Evolutionary conservation across 345 rosid genomes (phyloP).

Genomic region (Aurinia saxatilis): DNA sequence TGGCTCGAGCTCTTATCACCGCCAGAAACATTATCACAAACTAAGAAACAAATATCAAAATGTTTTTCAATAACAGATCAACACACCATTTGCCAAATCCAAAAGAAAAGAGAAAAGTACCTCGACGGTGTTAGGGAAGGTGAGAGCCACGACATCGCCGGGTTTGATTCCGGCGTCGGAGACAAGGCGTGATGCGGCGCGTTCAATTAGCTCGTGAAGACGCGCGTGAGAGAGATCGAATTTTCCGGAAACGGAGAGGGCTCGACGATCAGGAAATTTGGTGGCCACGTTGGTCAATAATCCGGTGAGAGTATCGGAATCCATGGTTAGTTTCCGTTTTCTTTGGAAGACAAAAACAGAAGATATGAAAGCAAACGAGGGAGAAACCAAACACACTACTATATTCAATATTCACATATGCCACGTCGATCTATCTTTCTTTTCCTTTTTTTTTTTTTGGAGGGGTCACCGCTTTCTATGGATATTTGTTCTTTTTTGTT

Average conservation of each 20-base stretch:
- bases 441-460: too few species aligned
- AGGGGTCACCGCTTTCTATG: too few species aligned
- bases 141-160: slow-evolving; percentile 57
- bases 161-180: slow-evolving; percentile 37
- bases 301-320: slow-evolving; percentile 40
- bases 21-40: slow-evolving; percentile 50
- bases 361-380: background rate
- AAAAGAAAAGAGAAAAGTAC: slow-evolving; percentile 29
- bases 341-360: background rate
- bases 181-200: slow-evolving; percentile 43
- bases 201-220: slow-evolving; percentile 42
- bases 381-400: too few species aligned
- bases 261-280: slow-evolving; percentile 38
- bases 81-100: too few species aligned
- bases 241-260: slow-evolving; percentile 45
- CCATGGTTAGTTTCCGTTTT: slow-evolving; percentile 30
- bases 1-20: slow-evolving; percentile 45
- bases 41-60: slow-evolving; percentile 40
- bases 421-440: too few species aligned
- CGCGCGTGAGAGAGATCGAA: slow-evolving; percentile 47
- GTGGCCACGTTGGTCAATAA: slow-evolving; percentile 31
- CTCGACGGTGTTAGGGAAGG: slow-evolving; percentile 65
- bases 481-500: too few species aligned
- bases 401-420: too few species aligned
- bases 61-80: too few species aligned